Base-by-base conservation (phyloP, 441 rosid genomes). In the Populus hybrid region DNA sequence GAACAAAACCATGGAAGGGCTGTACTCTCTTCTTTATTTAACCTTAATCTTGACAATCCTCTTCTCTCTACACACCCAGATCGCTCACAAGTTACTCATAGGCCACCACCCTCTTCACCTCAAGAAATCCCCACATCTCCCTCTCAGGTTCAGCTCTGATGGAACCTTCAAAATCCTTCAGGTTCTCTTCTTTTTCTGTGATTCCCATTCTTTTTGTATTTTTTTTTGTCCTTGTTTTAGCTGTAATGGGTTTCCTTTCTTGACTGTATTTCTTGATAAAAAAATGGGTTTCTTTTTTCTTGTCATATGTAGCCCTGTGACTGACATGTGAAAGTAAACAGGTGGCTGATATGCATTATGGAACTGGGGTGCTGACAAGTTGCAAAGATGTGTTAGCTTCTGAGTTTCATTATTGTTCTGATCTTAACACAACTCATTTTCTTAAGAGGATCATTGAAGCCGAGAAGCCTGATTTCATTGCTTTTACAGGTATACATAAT, bases 261-360 rank as follows among this genome's bases (percentile, higher is more conserved):
- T 34, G 36, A 34, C 36, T 34, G 36, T 34, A 8, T 34, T 34
- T 34, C 36, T 34, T 34, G 36, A 6, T 28, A 32, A 34, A 34
- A 34, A 34, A 34, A 34, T 11, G 54, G 54, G 57, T 30, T 32
- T 54, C 9, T 42, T 26, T 40, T 21, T 23, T 54, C 8, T 42
- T 32, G n/a, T 69, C 4, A 24, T 76, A 18, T 65, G 50, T 59
- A 61, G 42, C 26, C 30, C 34, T 35, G 30, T 68, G n/a, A 7
- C 11, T 38, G 14, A 16, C 14, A 7, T 18, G 16, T 8, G 20
- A 18, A 38, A 21, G 75, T 14, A 1, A 61, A 26, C 73, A 92
- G 94, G 95, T 95, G 73, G 97, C 97, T 21, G 97, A 95, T 79
- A 90, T 95, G 99, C 99, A 95, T 82, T 93, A 67, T 76, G 99